phyloP scores from a whole-genome alignment of 768 basidiomycete genomes.

The Lactarius deliciosus region DNA sequence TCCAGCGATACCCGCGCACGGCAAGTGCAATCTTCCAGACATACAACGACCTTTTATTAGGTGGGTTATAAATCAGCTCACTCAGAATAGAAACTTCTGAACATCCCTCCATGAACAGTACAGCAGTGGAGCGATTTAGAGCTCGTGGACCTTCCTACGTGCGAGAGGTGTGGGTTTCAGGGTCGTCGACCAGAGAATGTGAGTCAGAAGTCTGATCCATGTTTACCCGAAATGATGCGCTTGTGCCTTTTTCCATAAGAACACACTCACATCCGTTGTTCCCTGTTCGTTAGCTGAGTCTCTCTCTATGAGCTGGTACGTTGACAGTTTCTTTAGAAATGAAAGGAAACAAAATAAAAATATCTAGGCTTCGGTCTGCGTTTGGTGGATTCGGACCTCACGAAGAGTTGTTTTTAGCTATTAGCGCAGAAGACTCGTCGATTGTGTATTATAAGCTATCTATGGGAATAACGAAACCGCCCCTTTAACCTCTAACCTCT shows the following conservation, averaged over 20 bases:
- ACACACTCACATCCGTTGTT: conserved; percentile 13
- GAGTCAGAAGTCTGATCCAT: not conserved
- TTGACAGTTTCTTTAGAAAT: not conserved
- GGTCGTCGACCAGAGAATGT: conserved; percentile 19
- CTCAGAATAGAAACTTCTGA: not conserved
- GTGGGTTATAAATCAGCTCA: not conserved
- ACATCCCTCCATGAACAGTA: conserved; percentile 1
- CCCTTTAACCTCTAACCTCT: not conserved
- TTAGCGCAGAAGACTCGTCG: conserved; percentile 4
- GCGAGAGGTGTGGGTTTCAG: conserved; percentile 23
- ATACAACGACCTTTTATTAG: conserved; percentile 28
- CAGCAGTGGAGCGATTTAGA: conserved; percentile 28
- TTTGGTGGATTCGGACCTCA: conserved; percentile 9
- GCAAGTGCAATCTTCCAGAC: conserved; percentile 26
- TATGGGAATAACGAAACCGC: not conserved
- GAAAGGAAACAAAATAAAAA: not conserved
- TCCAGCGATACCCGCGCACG: conserved; percentile 18
- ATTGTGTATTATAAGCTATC: conserved; percentile 29
- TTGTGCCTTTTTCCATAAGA: not conserved
- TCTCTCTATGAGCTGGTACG: conserved; percentile 26
- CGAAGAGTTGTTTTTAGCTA: conserved; percentile 5
- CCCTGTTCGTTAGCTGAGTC: conserved; percentile 23
- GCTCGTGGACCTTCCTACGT: conserved; percentile 20
- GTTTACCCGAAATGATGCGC: not conserved
- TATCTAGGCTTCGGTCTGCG: conserved; percentile 16